Percentiles rank a stretch among this genome's conserved stretches.
phyloP scores from a whole-genome alignment of 257 asterid genomes.

The Anisodus acutangulus region DNA sequence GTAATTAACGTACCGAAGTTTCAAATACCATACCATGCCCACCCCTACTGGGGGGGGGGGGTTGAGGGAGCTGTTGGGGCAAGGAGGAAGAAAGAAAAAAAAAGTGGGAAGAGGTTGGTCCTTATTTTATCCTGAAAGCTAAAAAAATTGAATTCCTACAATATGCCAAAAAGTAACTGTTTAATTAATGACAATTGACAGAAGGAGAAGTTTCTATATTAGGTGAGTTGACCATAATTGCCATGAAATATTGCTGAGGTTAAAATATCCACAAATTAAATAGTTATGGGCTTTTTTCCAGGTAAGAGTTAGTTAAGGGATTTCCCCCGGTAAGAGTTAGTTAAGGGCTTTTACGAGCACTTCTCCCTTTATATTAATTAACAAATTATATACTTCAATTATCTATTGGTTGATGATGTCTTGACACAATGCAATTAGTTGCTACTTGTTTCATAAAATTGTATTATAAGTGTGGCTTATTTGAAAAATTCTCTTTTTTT shows the following conservation, averaged over 20 bases:
- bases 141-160: background rate
- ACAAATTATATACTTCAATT: background rate
- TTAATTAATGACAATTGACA: too few species aligned
- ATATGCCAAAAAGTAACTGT: background rate
- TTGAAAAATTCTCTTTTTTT: background rate
- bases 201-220: too few species aligned
- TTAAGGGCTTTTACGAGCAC: background rate
- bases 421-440: background rate
- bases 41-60: background rate
- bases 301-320: too few species aligned
- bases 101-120: background rate
- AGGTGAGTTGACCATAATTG: too few species aligned
- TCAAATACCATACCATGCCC: too few species aligned
- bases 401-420: background rate
- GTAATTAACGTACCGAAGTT: too few species aligned
- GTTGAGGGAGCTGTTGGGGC: background rate
- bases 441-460: background rate
- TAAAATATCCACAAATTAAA: too few species aligned
- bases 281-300: too few species aligned
- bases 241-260: too few species aligned
- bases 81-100: background rate
- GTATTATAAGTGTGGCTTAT: too few species aligned
- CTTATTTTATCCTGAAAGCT: background rate
- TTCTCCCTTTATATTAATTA: background rate
- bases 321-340: too few species aligned